Percentiles rank a stretch among this genome's conserved stretches.
Conservation (phyloP, 345 rosid species). For the Acer campestre region DNA sequence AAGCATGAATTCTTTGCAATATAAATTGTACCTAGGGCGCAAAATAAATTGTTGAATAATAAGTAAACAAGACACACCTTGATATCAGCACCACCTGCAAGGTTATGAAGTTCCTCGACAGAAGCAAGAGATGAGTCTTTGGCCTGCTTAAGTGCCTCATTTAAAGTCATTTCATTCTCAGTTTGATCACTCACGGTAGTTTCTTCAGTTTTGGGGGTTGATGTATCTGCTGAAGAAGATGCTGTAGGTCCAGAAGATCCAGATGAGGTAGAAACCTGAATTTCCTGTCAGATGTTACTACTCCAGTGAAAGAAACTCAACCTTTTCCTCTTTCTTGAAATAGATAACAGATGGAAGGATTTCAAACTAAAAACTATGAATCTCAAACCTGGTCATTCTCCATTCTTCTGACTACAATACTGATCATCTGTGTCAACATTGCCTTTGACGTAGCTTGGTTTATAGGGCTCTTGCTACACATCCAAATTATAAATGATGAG, state of each 20-base stretch:
- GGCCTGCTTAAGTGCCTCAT: constrained; percentile 78
- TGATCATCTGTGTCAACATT: constrained; percentile 98
- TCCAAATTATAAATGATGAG: constrained; percentile 37
- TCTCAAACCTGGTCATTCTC: constrained; percentile 78
- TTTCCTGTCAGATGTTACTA: constrained; percentile 37
- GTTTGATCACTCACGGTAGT: constrained; percentile 49
- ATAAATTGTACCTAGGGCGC: not conserved
- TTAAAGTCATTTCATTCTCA: constrained; percentile 73
- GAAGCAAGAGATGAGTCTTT: constrained; percentile 81
- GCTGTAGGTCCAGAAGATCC: constrained; percentile 49
- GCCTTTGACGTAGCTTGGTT: constrained; percentile 99
- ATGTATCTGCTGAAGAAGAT: constrained; percentile 50
- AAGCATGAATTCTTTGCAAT: not conserved
- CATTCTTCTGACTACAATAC: constrained; percentile 94
- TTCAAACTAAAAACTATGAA: constrained; percentile 21
- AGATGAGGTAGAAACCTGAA: constrained; percentile 62
- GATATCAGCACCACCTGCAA: constrained; percentile 97
- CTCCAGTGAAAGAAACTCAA: constrained; percentile 23
- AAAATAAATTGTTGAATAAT: constrained; percentile 1
- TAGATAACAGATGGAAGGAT: not conserved
- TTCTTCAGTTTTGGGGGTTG: constrained; percentile 51
- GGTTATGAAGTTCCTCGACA: constrained; percentile 94
- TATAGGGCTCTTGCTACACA: constrained; percentile 93
- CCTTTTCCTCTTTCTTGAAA: constrained; percentile 7
- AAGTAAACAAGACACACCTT: constrained; percentile 51